Evolutionary conservation across 139 green algal species (phyloP).

Genomic region (Chlamydomonas incerta): DNA sequence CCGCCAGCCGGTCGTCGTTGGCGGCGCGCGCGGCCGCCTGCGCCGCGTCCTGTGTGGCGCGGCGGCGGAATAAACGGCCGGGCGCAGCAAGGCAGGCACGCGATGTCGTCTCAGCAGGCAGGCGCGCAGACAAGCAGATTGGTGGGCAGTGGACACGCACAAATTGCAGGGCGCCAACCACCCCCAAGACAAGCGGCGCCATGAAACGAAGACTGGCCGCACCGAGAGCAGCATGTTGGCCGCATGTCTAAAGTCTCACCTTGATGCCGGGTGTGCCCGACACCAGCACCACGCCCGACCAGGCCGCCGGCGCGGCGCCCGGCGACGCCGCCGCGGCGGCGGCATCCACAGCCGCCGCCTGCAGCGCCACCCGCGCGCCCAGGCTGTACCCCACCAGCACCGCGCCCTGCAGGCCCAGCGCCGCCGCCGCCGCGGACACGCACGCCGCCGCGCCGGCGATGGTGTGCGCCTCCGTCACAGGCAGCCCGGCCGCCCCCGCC

Average conservation of each 20-base stretch:
- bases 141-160: too few relatives aligned
- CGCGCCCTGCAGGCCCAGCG: constrained; percentile 39
- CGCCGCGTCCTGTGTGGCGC: constrained; percentile 27
- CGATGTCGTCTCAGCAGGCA: too few relatives aligned
- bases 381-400: constrained; percentile 88
- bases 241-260: too few relatives aligned
- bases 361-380: constrained; percentile 80
- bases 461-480: constrained; percentile 34
- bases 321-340: not conserved
- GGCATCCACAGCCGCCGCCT: constrained; percentile 27
- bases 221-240: too few relatives aligned
- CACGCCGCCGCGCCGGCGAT: constrained; percentile 55
- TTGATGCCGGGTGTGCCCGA: constrained; percentile 71
- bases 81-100: too few relatives aligned
- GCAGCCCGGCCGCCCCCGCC: not conserved
- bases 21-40: constrained; percentile 49
- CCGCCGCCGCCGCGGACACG: constrained; percentile 36
- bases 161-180: too few relatives aligned
- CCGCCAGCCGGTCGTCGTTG: constrained; percentile 66
- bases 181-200: too few relatives aligned
- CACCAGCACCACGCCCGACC: constrained; percentile 59
- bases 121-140: too few relatives aligned
- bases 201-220: too few relatives aligned
- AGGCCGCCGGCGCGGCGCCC: not conserved
- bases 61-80: too few relatives aligned